phyloP scores from a whole-genome alignment of 2,329 filamentous ascomycete genomes.

The Fusarium algeriense region DNA sequence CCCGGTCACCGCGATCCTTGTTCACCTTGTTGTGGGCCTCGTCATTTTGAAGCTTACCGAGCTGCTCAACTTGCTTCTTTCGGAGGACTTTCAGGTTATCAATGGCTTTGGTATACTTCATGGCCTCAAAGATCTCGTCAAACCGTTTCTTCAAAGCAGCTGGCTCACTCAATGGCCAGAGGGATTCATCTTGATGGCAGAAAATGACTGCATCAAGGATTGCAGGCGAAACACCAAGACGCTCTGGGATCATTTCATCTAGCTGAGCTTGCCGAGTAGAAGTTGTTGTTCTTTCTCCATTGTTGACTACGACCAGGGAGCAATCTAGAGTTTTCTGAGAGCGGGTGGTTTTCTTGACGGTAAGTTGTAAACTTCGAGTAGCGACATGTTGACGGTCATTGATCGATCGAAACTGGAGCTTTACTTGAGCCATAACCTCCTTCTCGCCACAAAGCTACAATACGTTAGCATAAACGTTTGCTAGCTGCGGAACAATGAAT shows the following conservation, averaged over 20 bases:
- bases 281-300: conserved; percentile 82
- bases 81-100: conserved; percentile 90
- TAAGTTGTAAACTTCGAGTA: conserved; percentile 86
- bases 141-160: conserved; percentile 90
- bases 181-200: conserved; percentile 96
- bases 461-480: conserved; percentile 16
- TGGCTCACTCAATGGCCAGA: conserved; percentile 96
- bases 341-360: conserved; percentile 82
- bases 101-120: conserved; percentile 97
- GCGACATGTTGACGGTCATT: conserved; percentile 84
- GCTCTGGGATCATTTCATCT: conserved; percentile 84
- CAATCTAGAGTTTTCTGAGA: conserved; percentile 88
- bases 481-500: background rate
- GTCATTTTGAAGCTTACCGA: conserved; percentile 78
- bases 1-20: conserved; percentile 84
- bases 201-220: conserved; percentile 97
- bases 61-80: conserved; percentile 83
- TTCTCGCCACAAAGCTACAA: conserved; percentile 80
- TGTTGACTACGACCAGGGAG: conserved; percentile 78
- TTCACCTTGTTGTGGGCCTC: conserved; percentile 84
- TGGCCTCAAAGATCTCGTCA: conserved; percentile 96
- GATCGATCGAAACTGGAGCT: conserved; percentile 85
- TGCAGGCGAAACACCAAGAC: conserved; percentile 89
- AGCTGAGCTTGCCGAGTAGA: conserved; percentile 86
- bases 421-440: conserved; percentile 91